A percentile compares a stretch with the other conserved stretches of the same genome.
Conservation (phyloP, 345 rosid genomes). For the Populus euphratica region DNA sequence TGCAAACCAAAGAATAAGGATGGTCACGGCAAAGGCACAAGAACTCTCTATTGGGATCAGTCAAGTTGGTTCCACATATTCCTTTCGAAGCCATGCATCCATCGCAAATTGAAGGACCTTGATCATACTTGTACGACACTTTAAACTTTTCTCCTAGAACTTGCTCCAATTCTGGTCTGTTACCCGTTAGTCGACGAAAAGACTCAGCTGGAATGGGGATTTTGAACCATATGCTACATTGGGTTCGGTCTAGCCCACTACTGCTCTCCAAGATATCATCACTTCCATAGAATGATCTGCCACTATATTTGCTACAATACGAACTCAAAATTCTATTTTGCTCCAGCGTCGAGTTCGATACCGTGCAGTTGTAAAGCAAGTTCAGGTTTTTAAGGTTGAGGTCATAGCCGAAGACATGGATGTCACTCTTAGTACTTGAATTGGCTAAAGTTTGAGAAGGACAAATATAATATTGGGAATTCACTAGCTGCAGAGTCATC, state of each 20-base stretch:
- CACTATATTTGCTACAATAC: neutral
- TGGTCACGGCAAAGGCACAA: conserved; percentile 32
- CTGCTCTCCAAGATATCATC: neutral
- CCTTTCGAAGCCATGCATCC: conserved; percentile 30
- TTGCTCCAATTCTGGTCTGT: neutral
- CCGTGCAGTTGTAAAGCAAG: conserved; percentile 28
- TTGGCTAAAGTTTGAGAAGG: neutral
- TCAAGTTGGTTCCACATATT: conserved; percentile 37
- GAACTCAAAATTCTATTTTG: too few relatives aligned
- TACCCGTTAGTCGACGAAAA: accelerated
- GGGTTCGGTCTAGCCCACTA: accelerated
- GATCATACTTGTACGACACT: neutral
- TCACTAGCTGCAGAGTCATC: conserved; percentile 27
- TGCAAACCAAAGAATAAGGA: conserved; percentile 6
- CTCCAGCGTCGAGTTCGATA: too few relatives aligned
- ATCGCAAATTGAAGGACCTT: neutral
- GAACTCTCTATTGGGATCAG: conserved; percentile 9
- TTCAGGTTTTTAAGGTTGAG: conserved; percentile 3
- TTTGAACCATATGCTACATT: neutral
- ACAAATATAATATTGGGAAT: conserved; percentile 17
- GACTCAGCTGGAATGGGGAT: neutral
- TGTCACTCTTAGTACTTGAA: neutral
- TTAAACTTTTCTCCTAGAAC: conserved; percentile 32
- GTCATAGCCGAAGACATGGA: neutral
- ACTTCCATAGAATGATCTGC: neutral